Base-by-base conservation (phyloP, 345 rosid genomes). In the Mercurialis annua region DNA sequence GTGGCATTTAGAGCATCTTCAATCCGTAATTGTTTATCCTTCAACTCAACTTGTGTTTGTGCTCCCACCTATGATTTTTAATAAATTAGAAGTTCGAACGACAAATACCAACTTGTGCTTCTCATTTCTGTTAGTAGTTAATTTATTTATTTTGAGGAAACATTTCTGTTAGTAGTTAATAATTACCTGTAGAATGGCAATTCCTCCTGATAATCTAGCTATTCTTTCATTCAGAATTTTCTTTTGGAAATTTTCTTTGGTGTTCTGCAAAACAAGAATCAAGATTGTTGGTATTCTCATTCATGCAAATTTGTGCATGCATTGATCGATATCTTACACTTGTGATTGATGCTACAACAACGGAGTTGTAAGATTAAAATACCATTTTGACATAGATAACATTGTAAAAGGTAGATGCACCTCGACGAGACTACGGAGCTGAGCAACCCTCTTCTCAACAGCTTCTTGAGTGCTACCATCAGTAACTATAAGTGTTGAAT, bases 1-100 rank as follows among this genome's bases (percentile, higher is more conserved):
- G 98, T 93, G 60, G 98, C 96, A 76, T 92, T 92, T 72, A 90
- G 67, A 72, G 98, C 97, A 83, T 90, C 98, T 81, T 90, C 98
- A 51, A 85, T 78, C 62, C 86, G 84, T 52, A 90, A 86, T 77
- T 86, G 92, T 70, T 90, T 93, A 72, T 93, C 98, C 80, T 88
- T 93, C 82, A 88, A 73, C 79, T 93, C 97, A 64, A 93, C 87
- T 70, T 82, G 87, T 6, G 97, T 93, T 62, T 86, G 97, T 67
- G 96, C 98, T 75, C 98, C 98, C 21, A 88, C 97, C 97, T 92
- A 57, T 70, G 20, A 29, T 74, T 74, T 61, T 38, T 51, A 53
- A 64, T 60, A 66, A 62, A 44, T 49, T 29, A 64, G 61, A 60
- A 75, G 43, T 33, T 24, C 21, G 51, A 47, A 48, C 46, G 29